A percentile compares a stretch with the other conserved stretches of the same genome.
These are phyloP conservation scores for Chlorociboria aeruginascens DNA, from an alignment of 495 filamentous ascomycete genomes.

Conservation along the genomic window DNA sequence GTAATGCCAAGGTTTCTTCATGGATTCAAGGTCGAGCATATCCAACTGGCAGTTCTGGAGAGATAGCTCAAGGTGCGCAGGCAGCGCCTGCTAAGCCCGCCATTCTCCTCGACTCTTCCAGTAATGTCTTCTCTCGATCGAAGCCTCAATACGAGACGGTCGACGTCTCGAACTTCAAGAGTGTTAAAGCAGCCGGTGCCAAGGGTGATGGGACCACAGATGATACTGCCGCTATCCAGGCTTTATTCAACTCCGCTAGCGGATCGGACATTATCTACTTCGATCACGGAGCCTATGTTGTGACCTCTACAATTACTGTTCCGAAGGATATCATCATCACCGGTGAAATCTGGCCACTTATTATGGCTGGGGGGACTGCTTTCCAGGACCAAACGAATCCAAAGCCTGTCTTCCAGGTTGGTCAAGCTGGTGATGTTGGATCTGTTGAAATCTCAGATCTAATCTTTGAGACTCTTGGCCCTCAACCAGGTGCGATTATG, in stretches of 20 bases:
- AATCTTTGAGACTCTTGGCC: constrained; percentile 64
- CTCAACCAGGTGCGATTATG: constrained; percentile 76
- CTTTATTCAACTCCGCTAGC: constrained; percentile 47
- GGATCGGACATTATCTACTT: constrained; percentile 71
- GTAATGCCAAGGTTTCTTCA: constrained; percentile 55
- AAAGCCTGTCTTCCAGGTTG: constrained; percentile 61
- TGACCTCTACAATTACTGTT: constrained; percentile 73
- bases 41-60: constrained; percentile 23
- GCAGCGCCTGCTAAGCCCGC: constrained; percentile 41
- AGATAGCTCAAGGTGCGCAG: constrained; percentile 37
- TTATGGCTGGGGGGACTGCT: constrained; percentile 62
- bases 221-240: constrained; percentile 61
- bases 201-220: constrained; percentile 66
- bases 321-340: constrained; percentile 70
- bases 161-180: constrained; percentile 49
- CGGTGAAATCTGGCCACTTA: constrained; percentile 84
- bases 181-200: constrained; percentile 64
- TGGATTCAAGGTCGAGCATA: constrained; percentile 71
- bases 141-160: constrained; percentile 65
- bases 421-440: constrained; percentile 65
- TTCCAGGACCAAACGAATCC: constrained; percentile 67
- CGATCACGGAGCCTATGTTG: constrained; percentile 71
- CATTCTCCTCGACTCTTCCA: constrained; percentile 39
- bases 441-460: constrained; percentile 75
- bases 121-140: constrained; percentile 50